A percentile compares a stretch with the other conserved stretches of the same genome.
These are phyloP conservation scores for Nitzschia inconspicua DNA, from an alignment of 108 stramenopile genomes.

Conservation along the genomic window DNA sequence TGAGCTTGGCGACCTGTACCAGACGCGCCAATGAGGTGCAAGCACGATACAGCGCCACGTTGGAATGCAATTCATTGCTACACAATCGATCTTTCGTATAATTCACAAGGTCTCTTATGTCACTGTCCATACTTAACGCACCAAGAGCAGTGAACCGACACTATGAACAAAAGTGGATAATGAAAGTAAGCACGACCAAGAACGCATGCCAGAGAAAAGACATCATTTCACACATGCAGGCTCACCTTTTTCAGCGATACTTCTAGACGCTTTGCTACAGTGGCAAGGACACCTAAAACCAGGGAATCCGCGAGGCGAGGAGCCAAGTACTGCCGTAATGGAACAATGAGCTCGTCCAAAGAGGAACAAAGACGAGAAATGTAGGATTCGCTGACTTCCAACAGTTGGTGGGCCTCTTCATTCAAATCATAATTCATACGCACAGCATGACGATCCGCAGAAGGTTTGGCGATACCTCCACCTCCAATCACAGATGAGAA, in stretches of 20 bases:
- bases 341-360: conserved; percentile 67
- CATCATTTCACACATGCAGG: background rate
- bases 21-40: conserved; percentile 73
- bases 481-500: conserved; percentile 49
- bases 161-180: conserved; percentile 5
- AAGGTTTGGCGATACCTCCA: conserved; percentile 16
- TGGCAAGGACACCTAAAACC: conserved; percentile 63
- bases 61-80: conserved; percentile 54
- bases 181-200: background rate
- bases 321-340: conserved; percentile 62
- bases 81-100: conserved; percentile 67
- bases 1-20: conserved; percentile 65
- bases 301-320: conserved; percentile 65
- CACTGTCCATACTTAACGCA: conserved; percentile 77
- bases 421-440: conserved; percentile 83
- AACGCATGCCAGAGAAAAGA: background rate
- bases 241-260: conserved; percentile 68
- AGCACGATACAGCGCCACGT: conserved; percentile 55
- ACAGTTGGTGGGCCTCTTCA: conserved; percentile 69
- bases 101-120: conserved; percentile 72
- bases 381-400: conserved; percentile 80
- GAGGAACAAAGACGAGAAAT: conserved; percentile 60
- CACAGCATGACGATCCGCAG: conserved; percentile 33
- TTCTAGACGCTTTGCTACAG: conserved; percentile 72
- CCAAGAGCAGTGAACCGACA: conserved; percentile 78